Conservation (phyloP, 805 yeast genomes). For the Tetrapisispora pingtungensis region DNA sequence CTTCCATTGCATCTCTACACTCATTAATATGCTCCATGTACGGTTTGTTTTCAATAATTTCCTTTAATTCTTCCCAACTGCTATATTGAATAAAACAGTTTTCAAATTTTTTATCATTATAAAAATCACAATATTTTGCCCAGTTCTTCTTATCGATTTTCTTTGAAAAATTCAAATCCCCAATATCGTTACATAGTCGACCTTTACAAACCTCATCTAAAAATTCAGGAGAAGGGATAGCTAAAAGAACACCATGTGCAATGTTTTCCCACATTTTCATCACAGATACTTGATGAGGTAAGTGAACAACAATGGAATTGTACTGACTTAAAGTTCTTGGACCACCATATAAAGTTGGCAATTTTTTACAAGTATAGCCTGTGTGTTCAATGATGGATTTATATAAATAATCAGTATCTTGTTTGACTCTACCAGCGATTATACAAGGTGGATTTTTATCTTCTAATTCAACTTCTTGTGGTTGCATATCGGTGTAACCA, state of each 20-base stretch:
- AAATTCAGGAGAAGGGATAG: slow-evolving; percentile 7
- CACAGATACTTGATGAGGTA: slow-evolving; percentile 9
- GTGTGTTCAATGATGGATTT: neutral
- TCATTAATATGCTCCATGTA: slow-evolving; percentile 5
- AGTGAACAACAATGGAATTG: slow-evolving; percentile 6
- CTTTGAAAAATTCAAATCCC: neutral
- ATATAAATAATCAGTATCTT: slow-evolving; percentile 4
- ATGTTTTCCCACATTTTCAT: slow-evolving; percentile 12
- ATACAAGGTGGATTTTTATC: slow-evolving; percentile 4
- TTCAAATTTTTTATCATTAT: slow-evolving; percentile 3
- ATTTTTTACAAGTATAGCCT: slow-evolving; percentile 2
- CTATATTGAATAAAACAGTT: slow-evolving; percentile 7
- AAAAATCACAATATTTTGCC: slow-evolving; percentile 7
- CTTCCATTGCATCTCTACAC: slow-evolving; percentile 7
- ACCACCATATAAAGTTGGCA: slow-evolving; percentile 6
- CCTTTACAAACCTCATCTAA: slow-evolving; percentile 5
- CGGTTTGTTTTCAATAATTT: neutral
- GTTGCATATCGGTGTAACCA: slow-evolving; percentile 4
- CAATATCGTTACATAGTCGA: neutral
- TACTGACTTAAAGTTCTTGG: slow-evolving; percentile 8
- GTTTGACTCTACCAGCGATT: slow-evolving; percentile 5
- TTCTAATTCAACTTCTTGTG: neutral
- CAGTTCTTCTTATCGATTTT: slow-evolving; percentile 5
- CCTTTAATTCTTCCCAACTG: slow-evolving; percentile 7
- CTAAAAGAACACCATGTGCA: slow-evolving; percentile 5